These are phyloP conservation scores for Phylloporus rhodoxanthus DNA, from an alignment of 768 basidiomycete genomes.

Conservation along the genomic window DNA sequence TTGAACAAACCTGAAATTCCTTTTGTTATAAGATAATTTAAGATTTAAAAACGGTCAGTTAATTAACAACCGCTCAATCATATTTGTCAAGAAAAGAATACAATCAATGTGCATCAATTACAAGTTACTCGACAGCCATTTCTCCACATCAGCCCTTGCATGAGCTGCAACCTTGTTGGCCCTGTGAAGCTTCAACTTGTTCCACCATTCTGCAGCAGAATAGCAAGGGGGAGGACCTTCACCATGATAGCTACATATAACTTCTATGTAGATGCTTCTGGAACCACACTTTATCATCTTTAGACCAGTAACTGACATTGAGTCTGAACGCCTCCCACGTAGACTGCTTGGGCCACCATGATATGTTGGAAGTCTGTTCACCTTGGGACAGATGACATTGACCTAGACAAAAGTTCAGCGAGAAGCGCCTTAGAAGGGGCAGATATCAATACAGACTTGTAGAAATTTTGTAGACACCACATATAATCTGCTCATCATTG, in stretches of 20 bases:
- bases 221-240: background rate
- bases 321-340: background rate
- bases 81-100: too few species aligned
- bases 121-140: too few species aligned
- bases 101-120: too few species aligned
- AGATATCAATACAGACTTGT: background rate
- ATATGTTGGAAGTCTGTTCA: background rate
- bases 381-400: background rate
- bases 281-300: background rate
- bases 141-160: too few species aligned
- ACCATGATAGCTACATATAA: background rate
- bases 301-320: too few species aligned
- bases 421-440: background rate
- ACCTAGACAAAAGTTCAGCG: background rate
- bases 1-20: too few species aligned
- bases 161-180: too few species aligned
- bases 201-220: background rate
- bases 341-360: constrained; percentile 4
- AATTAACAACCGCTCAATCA: too few species aligned
- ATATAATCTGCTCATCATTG: constrained; percentile 2
- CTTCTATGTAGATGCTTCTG: background rate
- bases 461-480: background rate
- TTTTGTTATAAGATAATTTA: too few species aligned
- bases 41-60: too few species aligned
- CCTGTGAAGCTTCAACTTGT: background rate